Evolutionary conservation across 2,329 filamentous ascomycete species (phyloP).

Genomic region (Trichoderma simmonsii): DNA sequence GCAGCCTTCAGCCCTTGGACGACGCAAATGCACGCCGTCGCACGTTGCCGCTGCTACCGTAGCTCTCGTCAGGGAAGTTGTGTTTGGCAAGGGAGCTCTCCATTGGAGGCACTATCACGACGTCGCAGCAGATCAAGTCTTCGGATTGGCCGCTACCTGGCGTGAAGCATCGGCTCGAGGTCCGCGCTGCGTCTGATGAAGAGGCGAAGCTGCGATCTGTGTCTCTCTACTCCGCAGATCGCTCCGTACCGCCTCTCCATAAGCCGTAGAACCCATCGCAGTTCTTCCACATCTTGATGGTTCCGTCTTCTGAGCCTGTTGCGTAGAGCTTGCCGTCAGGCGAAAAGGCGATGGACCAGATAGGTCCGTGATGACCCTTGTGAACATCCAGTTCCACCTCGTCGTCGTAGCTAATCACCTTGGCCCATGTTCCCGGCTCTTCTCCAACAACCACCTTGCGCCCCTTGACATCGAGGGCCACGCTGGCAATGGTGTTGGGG

Average conservation of each 20-base stretch:
- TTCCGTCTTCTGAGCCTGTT: conserved; percentile 94
- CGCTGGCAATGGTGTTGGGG: conserved; percentile 83
- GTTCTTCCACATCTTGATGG: conserved; percentile 87
- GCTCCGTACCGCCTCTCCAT: conserved; percentile 53
- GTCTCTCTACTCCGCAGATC: conserved; percentile 37
- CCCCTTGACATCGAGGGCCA: conserved; percentile 78
- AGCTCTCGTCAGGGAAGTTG: neutral
- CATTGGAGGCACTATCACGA: neutral
- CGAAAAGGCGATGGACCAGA: conserved; percentile 94
- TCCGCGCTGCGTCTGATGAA: conserved; percentile 21
- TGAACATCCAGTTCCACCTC: conserved; percentile 84
- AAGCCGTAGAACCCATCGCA: conserved; percentile 63
- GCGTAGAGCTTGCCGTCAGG: conserved; percentile 95
- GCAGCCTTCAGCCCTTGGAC: neutral
- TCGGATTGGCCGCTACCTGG: conserved; percentile 16
- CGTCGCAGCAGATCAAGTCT: conserved; percentile 6
- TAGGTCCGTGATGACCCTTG: conserved; percentile 95
- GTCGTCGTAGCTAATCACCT: conserved; percentile 84
- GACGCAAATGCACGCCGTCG: neutral
- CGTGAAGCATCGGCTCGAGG: conserved; percentile 20
- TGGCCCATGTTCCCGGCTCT: conserved; percentile 92
- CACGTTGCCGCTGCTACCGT: neutral
- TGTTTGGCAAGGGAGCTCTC: conserved; percentile 9
- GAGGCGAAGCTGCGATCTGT: conserved; percentile 26
- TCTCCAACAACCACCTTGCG: conserved; percentile 87